Evolutionary conservation across 495 filamentous ascomycete genomes (phyloP).

Genomic region (Tuber calosporum): DNA sequence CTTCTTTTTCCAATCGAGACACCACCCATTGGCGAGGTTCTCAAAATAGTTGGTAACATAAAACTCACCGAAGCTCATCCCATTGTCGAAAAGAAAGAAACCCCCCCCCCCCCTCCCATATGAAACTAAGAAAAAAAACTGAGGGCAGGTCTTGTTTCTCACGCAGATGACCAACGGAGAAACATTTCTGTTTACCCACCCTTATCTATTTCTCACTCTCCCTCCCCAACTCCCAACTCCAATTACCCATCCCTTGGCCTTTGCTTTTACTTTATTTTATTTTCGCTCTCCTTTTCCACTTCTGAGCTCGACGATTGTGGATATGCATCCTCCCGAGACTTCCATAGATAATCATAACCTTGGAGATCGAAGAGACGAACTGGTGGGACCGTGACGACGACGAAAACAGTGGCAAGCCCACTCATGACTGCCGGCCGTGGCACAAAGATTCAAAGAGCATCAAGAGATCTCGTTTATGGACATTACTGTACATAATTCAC

Average conservation of each 20-base stretch:
- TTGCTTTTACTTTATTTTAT: not conserved
- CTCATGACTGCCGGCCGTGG: conserved; percentile 20
- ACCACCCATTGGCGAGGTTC: conserved; percentile 7
- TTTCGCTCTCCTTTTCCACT: conserved; percentile 24
- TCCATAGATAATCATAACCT: conserved; percentile 33
- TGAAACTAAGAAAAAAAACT: not conserved
- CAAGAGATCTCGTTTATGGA: conserved; percentile 35
- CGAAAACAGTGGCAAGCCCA: conserved; percentile 14
- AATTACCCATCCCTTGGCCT: not conserved
- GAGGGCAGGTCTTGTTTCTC: not conserved
- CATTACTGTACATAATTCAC: conserved; percentile 9
- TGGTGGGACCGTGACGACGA: conserved; percentile 24
- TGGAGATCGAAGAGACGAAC: conserved; percentile 18
- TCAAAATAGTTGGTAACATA: conserved; percentile 8
- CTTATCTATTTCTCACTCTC: not conserved
- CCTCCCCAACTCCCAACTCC: not conserved
- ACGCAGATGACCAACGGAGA: not conserved
- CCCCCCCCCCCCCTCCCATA: not conserved
- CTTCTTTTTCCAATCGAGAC: conserved; percentile 23
- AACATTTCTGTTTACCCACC: not conserved
- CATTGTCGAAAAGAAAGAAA: conserved; percentile 17
- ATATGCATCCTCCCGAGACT: conserved; percentile 28
- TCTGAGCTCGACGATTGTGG: conserved; percentile 19
- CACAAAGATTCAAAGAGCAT: conserved; percentile 31
- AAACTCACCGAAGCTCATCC: conserved; percentile 12